Evolutionary conservation across 2,329 filamentous ascomycete genomes (phyloP), one percentile per base, ranked within the genome.

Genomic region (Trichoderma sp.): DNA sequence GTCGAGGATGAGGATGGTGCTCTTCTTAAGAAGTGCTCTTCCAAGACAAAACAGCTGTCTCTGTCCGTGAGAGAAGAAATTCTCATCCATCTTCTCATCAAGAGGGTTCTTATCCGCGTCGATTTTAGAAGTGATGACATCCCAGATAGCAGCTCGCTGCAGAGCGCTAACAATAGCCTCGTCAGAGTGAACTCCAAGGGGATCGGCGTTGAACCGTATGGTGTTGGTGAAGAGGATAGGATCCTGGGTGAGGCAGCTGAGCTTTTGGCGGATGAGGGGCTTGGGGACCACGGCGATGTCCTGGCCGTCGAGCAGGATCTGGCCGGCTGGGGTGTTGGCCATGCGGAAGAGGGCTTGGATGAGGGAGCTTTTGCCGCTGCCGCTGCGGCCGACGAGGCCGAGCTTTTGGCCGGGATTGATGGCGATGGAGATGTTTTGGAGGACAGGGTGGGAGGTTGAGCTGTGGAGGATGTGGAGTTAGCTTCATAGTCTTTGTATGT

Each of bases 191-290:
- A 78, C 78, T 0, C 77, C 78, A 1, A 81, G 78, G 0, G 89
- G 88, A 75, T 90, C 88, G 0, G 87, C 81, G 64, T 91, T 91
- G n/a, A 83, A 82, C 0, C 87, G 84, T 0, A 91, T 81, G 0
- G 83, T 87, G 18, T 87, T 87, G 2, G 84, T 84, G 29, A 90
- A 84, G 21, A 89, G 84, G 72, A 89, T 85, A 0, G 87, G 84
- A 41, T 90, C 89, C 81, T 91, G 89, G 0, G 89, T 87, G 7
- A 90, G 80, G 8, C 85, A 85, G 56, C 86, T 86, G 11, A 90
- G 80, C 5, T 77, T 78, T 12, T 81, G 76, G 9, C 83, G 82
- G 24, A 83, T 75, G 29, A 79, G 16, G 4, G 78, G 71, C 7
- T 81, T 79, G 0, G 82, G 80, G 4, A 84, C 24, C 3, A 6